These are phyloP conservation scores for Eragrostis curvula DNA, from an alignment of 176 grass and related monocot genomes.

Conservation along the genomic window DNA sequence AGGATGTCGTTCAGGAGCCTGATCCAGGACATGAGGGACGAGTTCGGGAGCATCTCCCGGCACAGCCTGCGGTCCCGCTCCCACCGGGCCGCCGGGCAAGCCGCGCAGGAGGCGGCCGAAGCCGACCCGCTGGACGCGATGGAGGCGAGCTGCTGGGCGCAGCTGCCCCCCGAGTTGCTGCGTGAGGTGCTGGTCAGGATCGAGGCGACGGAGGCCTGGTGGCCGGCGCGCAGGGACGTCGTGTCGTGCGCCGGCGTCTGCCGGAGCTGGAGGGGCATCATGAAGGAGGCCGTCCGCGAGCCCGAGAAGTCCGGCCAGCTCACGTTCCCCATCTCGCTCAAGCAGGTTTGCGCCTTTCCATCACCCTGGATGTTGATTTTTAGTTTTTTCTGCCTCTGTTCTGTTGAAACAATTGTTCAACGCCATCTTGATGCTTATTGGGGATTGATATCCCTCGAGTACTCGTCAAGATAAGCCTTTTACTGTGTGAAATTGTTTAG, in stretches of 20 bases:
- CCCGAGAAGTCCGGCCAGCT: slow-evolving; percentile 76
- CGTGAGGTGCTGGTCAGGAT: slow-evolving; percentile 74
- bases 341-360: slow-evolving; percentile 55
- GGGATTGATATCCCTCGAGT: neutral
- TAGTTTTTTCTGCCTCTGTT: neutral
- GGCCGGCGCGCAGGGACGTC: slow-evolving; percentile 67
- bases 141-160: slow-evolving; percentile 78
- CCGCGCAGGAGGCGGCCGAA: slow-evolving; percentile 5
- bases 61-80: slow-evolving; percentile 66
- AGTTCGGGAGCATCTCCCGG: slow-evolving; percentile 85
- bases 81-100: slow-evolving; percentile 42
- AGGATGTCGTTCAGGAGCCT: slow-evolving; percentile 84
- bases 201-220: slow-evolving; percentile 56
- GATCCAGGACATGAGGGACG: slow-evolving; percentile 89
- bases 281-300: slow-evolving; percentile 82
- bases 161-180: slow-evolving; percentile 81
- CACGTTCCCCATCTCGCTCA: slow-evolving; percentile 92
- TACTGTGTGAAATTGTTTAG: slow-evolving; percentile 6
- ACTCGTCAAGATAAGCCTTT: neutral
- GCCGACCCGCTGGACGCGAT: slow-evolving; percentile 33
- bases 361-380: neutral
- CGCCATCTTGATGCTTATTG: neutral
- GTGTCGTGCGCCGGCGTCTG: slow-evolving; percentile 86
- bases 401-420: neutral
- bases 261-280: slow-evolving; percentile 76